Evolutionary conservation across 768 basidiomycete species (phyloP).

Genomic region (Pleurotus tuoliensis): DNA sequence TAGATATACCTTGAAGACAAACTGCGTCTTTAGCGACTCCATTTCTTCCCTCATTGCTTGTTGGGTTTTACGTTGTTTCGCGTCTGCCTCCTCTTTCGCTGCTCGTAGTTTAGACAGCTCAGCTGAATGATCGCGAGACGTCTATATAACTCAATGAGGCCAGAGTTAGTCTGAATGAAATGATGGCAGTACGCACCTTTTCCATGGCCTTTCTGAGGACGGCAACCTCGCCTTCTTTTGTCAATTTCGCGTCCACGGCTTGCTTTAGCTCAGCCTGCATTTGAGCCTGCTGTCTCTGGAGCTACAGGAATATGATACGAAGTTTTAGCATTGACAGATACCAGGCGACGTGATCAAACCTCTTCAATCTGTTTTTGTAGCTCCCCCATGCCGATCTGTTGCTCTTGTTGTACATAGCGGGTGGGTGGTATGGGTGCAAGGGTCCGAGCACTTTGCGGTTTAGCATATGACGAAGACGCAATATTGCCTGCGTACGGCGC

Average conservation of each 20-base stretch:
- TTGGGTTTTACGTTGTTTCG: slow-evolving; percentile 49
- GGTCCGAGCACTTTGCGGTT: slow-evolving; percentile 1
- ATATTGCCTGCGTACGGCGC: no score
- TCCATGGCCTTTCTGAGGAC: slow-evolving; percentile 64
- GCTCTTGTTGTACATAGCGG: no score
- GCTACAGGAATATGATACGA: slow-evolving; percentile 27
- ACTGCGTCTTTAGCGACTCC: slow-evolving; percentile 66
- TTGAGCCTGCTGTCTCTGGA: slow-evolving; percentile 45
- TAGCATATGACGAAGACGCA: not conserved
- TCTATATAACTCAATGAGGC: slow-evolving; percentile 28
- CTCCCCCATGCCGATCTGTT: not conserved
- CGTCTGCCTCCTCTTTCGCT: slow-evolving; percentile 59
- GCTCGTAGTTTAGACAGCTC: slow-evolving; percentile 54
- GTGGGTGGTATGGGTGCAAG: not conserved
- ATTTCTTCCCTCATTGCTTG: slow-evolving; percentile 64
- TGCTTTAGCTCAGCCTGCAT: slow-evolving; percentile 42
- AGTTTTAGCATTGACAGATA: slow-evolving; percentile 29
- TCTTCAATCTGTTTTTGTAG: slow-evolving; percentile 10
- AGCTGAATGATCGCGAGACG: slow-evolving; percentile 51
- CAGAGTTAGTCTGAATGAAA: no score
- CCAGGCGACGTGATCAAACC: slow-evolving; percentile 24
- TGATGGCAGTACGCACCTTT: slow-evolving; percentile 39
- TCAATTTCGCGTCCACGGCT: slow-evolving; percentile 46
- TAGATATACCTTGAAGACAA: slow-evolving; percentile 58
- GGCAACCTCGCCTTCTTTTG: slow-evolving; percentile 69